Conservation (phyloP, 164 flowering plant species). For the Stephania japonica region DNA sequence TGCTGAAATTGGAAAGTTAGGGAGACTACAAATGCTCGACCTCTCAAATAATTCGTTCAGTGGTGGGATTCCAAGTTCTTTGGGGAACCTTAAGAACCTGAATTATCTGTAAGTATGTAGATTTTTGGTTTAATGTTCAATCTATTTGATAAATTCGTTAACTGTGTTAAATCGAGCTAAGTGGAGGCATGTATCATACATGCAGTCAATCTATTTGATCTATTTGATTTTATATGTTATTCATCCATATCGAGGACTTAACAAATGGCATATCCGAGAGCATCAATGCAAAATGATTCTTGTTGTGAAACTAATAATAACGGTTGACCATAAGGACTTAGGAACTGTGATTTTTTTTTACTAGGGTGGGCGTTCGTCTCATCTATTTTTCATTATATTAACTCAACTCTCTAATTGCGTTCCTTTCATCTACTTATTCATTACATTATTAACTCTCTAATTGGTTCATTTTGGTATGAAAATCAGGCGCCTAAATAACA, state of each 20-base stretch:
- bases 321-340: background rate
- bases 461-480: conserved; percentile 21
- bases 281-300: background rate
- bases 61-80: conserved; percentile 71
- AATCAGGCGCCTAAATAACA: conserved; percentile 84
- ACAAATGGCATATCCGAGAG: background rate
- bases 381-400: background rate
- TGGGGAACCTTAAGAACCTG: conserved; percentile 64
- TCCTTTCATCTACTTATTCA: background rate
- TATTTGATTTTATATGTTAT: background rate
- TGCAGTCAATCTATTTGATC: background rate
- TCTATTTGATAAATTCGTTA: too few relatives aligned
- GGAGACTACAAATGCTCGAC: conserved; percentile 82
- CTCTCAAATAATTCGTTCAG: conserved; percentile 69
- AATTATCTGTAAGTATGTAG: conserved; percentile 69
- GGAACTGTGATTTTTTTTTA: background rate
- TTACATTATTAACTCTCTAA: conserved; percentile 6
- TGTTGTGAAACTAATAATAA: background rate
- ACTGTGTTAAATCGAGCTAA: too few relatives aligned
- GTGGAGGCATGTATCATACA: too few relatives aligned
- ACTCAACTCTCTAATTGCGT: conserved; percentile 6
- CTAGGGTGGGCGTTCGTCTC: background rate
- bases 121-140: too few relatives aligned
- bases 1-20: conserved; percentile 57
- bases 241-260: background rate